These are phyloP conservation scores for Epichloe sylvatica DNA, from an alignment of 2,329 filamentous ascomycete genomes.

Conservation along the genomic window DNA sequence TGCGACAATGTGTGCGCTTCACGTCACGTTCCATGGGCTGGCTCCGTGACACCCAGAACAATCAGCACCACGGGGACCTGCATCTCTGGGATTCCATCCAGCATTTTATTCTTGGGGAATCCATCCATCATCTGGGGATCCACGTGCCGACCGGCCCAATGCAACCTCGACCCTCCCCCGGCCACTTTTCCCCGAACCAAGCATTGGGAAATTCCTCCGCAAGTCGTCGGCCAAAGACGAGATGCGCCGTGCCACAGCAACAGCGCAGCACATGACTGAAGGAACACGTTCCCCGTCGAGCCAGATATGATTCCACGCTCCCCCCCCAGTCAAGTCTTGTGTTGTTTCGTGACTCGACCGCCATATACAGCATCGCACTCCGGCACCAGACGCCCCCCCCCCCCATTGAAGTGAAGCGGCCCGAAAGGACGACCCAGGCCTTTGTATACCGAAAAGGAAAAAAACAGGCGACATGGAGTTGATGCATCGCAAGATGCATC, in stretches of 20 bases:
- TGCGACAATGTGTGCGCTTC: not conserved
- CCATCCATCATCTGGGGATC: not conserved
- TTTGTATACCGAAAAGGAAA: not conserved
- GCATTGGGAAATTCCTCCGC: no score
- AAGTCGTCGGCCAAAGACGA: not conserved
- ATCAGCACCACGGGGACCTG: no score
- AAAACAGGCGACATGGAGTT: not conserved
- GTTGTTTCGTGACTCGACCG: not conserved
- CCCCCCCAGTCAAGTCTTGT: not conserved
- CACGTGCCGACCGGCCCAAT: conserved; percentile 1
- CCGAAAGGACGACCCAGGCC: not conserved
- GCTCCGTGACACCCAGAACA: no score
- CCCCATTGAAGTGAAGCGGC: not conserved
- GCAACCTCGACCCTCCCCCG: not conserved
- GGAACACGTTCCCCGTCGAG: not conserved
- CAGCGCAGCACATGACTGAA: not conserved
- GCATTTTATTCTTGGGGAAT: no score
- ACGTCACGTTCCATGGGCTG: not conserved
- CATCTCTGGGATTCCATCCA: no score
- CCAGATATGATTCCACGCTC: not conserved
- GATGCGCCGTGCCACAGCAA: not conserved
- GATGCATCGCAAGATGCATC: not conserved
- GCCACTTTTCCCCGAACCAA: no score
- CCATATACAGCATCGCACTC: not conserved
- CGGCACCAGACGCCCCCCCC: no score